phyloP scores from a whole-genome alignment of 768 basidiomycete genomes.

The Rhodotorula babjevae region DNA sequence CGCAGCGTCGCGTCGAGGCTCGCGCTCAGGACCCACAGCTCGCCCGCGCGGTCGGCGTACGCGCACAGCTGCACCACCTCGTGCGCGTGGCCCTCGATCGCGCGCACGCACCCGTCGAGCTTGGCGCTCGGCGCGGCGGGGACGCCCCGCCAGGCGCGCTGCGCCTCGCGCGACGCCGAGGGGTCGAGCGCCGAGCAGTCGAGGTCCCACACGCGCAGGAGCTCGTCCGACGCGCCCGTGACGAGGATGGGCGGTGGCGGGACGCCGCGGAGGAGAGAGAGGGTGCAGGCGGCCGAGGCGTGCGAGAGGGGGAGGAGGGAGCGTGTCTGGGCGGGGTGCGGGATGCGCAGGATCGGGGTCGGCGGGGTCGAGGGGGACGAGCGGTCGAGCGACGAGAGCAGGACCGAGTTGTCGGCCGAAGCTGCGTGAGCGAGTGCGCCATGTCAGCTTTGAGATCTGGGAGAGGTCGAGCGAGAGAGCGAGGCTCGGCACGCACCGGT shows the following conservation, averaged over 20 bases:
- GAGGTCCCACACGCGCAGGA: slow-evolving; percentile 73
- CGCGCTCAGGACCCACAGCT: slow-evolving; percentile 76
- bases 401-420: slow-evolving; percentile 75
- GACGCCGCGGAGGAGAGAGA: slow-evolving; percentile 50
- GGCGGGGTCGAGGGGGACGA: slow-evolving; percentile 41
- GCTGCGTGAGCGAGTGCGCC: slow-evolving; percentile 52
- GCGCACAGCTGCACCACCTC: slow-evolving; percentile 71
- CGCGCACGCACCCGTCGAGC: slow-evolving; percentile 53
- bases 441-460: too few relatives aligned
- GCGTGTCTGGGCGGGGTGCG: slow-evolving; percentile 63
- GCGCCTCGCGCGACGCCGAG: not conserved
- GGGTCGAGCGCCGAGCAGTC: slow-evolving; percentile 49
- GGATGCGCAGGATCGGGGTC: slow-evolving; percentile 46
- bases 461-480: not conserved
- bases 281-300: slow-evolving; percentile 9
- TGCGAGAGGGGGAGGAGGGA: slow-evolving; percentile 55
- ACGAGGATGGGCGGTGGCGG: slow-evolving; percentile 70
- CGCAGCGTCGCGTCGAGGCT: slow-evolving; percentile 83
- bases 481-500: slow-evolving; percentile 58
- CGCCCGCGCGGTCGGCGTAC: slow-evolving; percentile 59
- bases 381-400: slow-evolving; percentile 58
- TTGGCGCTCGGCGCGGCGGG: not conserved
- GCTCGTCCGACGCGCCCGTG: slow-evolving; percentile 72
- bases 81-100: slow-evolving; percentile 83
- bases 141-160: slow-evolving; percentile 10